Base-by-base conservation (phyloP, 1,139 yeast species). In the Blastobotrys illinoisensis region DNA sequence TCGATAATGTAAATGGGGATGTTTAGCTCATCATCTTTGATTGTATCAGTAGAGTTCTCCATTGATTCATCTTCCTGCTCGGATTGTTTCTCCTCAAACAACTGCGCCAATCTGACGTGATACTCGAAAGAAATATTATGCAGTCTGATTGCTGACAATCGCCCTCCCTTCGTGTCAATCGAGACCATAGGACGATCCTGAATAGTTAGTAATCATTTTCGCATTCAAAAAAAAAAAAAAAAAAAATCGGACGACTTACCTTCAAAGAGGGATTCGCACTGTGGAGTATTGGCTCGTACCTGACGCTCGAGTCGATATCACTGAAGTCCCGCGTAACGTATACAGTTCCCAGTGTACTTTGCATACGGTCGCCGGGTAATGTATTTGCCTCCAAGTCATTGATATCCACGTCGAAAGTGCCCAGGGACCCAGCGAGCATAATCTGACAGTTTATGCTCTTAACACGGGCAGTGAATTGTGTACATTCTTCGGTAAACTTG, bases 61-160 rank as follows among this genome's bases (percentile, higher is more conserved):
- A 57, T 44, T 13, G 18, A 18, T 21, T 20, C 20, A 5, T 11
- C 20, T 44, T 44, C 48, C 9, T 24, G n/a, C 40, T 46, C 55
- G n/a, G 54, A 40, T 11, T 49, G 54, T 11, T 59, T 51, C 2
- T 47, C 52, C 9, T 61, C 64, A 23, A 66, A 57, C 18, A 67
- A 54, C 50, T 64, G 58, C 43, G 67, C 49, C 21, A 67, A 50
- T 26, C 64, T 59, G 2, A 62, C 61, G 53, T 67, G 66, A 50
- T 66, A 67, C 49, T 67, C 68, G 6, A 64, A 43, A 5, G 61
- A 60, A n/a, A 64, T 40, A 32, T 66, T 65, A 46, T 56, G 58
- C 7, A 67, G 54, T 45, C 57, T 54, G 7, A 60, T 49, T 45
- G 62, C 63, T 21, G 52, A 46, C 1, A 58, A 58, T 28, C 51